Evolutionary conservation across 306 rosid genomes (phyloP).

Genomic region (Cicer judaicum): DNA sequence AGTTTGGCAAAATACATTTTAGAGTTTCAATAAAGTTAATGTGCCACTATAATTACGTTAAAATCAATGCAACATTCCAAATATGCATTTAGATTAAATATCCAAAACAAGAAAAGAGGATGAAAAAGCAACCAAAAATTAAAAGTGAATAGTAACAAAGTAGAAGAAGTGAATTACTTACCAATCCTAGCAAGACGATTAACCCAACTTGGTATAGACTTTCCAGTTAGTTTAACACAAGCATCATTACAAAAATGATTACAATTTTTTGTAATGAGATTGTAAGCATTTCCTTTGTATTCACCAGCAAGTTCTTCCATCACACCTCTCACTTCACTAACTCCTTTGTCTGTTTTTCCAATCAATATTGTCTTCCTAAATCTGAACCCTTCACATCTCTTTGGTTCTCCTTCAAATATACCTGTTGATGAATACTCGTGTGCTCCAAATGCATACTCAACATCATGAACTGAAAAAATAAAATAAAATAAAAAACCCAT

Average conservation of each 20-base stretch:
- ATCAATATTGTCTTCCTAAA: constrained; percentile 78
- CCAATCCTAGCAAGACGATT: constrained; percentile 95
- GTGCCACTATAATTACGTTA: too few relatives aligned
- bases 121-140: neutral
- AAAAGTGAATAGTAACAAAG: neutral
- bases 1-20: too few relatives aligned
- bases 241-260: constrained; percentile 88
- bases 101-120: neutral
- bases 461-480: constrained; percentile 59
- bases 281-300: constrained; percentile 85
- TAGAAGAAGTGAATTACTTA: constrained; percentile 36
- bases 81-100: neutral
- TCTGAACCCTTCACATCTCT: constrained; percentile 75
- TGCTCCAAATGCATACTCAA: constrained; percentile 91
- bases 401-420: constrained; percentile 90
- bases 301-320: constrained; percentile 71
- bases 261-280: constrained; percentile 84
- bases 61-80: too few relatives aligned
- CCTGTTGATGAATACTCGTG: constrained; percentile 81
- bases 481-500: neutral
- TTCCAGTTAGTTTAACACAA: constrained; percentile 73
- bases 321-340: constrained; percentile 59
- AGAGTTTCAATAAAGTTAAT: too few relatives aligned
- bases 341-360: constrained; percentile 72
- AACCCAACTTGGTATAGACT: constrained; percentile 87